Conservation (phyloP, 2,329 filamentous ascomycete species). For the Biscogniauxia mediterranea region DNA sequence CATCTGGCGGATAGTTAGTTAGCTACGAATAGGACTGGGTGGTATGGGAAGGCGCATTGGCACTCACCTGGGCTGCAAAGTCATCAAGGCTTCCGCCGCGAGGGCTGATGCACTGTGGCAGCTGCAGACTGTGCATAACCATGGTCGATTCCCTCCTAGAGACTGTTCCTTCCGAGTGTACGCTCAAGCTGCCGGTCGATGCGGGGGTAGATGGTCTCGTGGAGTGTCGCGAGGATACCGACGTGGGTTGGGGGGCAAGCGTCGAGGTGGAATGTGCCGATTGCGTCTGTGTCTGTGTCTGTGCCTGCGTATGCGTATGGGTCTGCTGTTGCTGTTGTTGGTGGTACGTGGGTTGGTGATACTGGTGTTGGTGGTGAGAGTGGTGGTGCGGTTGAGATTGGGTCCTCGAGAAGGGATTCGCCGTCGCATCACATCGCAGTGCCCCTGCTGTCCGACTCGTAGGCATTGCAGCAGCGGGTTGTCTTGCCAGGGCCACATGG, state of each 20-base stretch:
- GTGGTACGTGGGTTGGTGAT: neutral
- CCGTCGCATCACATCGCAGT: conserved; percentile 33
- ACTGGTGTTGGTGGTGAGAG: conserved; percentile 18
- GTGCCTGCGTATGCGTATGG: too few relatives aligned
- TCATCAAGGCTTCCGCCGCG: conserved; percentile 75
- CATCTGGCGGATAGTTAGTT: conserved; percentile 55
- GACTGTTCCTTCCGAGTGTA: conserved; percentile 32
- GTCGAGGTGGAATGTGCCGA: conserved; percentile 13
- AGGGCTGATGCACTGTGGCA: conserved; percentile 73
- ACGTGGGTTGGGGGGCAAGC: conserved; percentile 19
- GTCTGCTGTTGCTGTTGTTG: conserved; percentile 7
- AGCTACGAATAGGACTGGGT: conserved; percentile 7
- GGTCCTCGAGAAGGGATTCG: conserved; percentile 21
- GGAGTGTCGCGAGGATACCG: conserved; percentile 32
- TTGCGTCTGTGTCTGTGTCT: neutral
- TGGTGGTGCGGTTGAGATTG: conserved; percentile 33
- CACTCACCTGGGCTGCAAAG: conserved; percentile 74
- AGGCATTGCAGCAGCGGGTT: conserved; percentile 37
- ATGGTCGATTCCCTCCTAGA: conserved; percentile 43
- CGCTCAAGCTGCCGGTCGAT: conserved; percentile 28
- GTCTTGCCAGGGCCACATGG: conserved; percentile 42
- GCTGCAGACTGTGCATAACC: conserved; percentile 62
- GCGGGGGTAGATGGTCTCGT: conserved; percentile 40
- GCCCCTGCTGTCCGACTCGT: conserved; percentile 30
- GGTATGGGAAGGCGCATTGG: neutral